Evolutionary conservation across 2,329 filamentous ascomycete species (phyloP).

Genomic region (Grosmannia huntii): DNA sequence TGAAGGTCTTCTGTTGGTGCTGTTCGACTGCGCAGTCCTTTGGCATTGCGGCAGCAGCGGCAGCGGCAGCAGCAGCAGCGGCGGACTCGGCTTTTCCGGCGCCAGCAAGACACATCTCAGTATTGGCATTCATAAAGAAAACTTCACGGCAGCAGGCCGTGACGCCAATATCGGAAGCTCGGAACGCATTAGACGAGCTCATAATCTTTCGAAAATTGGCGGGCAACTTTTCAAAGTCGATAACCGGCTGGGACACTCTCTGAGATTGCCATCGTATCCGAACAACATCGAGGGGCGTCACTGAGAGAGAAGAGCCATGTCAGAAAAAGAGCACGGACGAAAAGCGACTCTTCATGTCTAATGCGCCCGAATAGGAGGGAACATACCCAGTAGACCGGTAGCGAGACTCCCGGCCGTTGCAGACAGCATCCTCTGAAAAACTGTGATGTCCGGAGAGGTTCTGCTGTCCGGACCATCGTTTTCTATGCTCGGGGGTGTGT

Average conservation of each 20-base stretch:
- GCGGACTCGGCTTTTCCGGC: conserved; percentile 36
- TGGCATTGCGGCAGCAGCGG: conserved; percentile 26
- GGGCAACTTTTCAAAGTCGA: conserved; percentile 26
- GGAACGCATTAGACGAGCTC: conserved; percentile 52
- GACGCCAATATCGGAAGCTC: conserved; percentile 70
- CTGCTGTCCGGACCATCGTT: conserved; percentile 17
- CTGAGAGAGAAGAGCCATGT: conserved; percentile 28
- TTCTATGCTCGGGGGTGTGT: conserved; percentile 19
- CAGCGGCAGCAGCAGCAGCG: conserved; percentile 31
- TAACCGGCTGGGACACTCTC: conserved; percentile 24
- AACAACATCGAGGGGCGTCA: conserved; percentile 93
- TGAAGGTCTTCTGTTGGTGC: conserved; percentile 69
- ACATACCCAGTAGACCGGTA: conserved; percentile 69
- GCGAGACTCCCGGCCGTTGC: conserved; percentile 82
- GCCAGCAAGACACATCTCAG: conserved; percentile 67
- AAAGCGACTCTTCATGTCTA: neutral
- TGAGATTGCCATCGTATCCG: conserved; percentile 91
- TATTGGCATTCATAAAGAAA: conserved; percentile 84
- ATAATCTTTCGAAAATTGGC: conserved; percentile 44
- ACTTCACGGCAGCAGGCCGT: conserved; percentile 94
- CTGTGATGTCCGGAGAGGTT: conserved; percentile 55
- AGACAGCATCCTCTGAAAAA: conserved; percentile 86
- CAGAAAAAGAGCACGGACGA: neutral
- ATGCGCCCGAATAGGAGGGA: neutral
- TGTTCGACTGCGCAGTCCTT: conserved; percentile 76